Evolutionary conservation across 2,329 filamentous ascomycete species (phyloP).

Genomic region (Trichoderma afroharzianum): DNA sequence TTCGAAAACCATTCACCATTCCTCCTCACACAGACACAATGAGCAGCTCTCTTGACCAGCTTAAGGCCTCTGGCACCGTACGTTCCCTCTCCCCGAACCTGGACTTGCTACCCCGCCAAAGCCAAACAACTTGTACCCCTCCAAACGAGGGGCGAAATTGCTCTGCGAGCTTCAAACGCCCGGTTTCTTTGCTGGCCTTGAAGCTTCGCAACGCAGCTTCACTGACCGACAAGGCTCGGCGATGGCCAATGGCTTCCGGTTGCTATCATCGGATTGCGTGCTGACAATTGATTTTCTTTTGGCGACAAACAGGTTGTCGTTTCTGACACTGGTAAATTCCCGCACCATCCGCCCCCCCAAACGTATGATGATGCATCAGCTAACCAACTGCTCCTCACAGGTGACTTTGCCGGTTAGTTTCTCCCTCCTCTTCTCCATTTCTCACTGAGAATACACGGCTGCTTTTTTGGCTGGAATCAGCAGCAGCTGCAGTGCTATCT

Average conservation of each 20-base stretch:
- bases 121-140: not conserved
- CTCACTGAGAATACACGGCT: not conserved
- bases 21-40: conserved; percentile 45
- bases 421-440: conserved; percentile 2
- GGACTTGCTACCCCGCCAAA: not conserved
- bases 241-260: not conserved
- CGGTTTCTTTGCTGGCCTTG: not conserved
- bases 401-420: conserved; percentile 73
- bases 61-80: conserved; percentile 96
- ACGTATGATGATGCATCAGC: conserved; percentile 15
- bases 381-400: conserved; percentile 38
- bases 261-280: not conserved
- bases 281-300: conserved; percentile 13
- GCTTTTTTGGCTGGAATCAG: not conserved
- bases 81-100: conserved; percentile 41
- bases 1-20: conserved; percentile 15
- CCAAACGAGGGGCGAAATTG: not conserved
- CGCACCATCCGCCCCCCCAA: conserved; percentile 25
- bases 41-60: conserved; percentile 89
- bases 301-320: conserved; percentile 74
- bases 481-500: not conserved
- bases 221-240: not conserved
- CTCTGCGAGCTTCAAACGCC: not conserved
- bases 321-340: conserved; percentile 83
- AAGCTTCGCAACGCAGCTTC: not conserved